Evolutionary conservation across 495 filamentous ascomycete species (phyloP).

Genomic region (Paragyromitra xinjiangensis): DNA sequence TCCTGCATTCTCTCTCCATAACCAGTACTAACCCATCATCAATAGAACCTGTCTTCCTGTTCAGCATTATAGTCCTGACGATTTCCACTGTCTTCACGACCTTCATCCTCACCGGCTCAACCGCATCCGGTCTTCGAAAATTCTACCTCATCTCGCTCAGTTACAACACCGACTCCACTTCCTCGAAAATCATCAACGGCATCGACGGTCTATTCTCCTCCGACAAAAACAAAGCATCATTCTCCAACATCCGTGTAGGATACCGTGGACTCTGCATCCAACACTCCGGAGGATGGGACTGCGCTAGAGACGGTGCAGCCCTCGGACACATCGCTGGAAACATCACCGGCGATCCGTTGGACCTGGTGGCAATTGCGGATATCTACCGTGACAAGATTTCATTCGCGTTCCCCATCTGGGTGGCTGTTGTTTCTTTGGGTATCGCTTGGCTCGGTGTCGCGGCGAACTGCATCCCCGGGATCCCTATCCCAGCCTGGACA

Average conservation of each 20-base stretch:
- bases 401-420: conserved; percentile 48
- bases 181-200: conserved; percentile 48
- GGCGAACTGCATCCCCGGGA: conserved; percentile 44
- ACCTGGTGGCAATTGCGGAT: conserved; percentile 51
- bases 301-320: conserved; percentile 17
- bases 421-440: conserved; percentile 28
- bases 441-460: conserved; percentile 44
- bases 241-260: conserved; percentile 47
- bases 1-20: background rate
- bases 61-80: conserved; percentile 43
- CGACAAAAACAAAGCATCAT: conserved; percentile 26
- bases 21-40: background rate
- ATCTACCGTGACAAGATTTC: conserved; percentile 51
- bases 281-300: conserved; percentile 44
- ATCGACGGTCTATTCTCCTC: conserved; percentile 50
- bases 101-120: conserved; percentile 56
- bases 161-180: conserved; percentile 34
- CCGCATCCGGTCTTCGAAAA: conserved; percentile 43
- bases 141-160: conserved; percentile 54
- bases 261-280: conserved; percentile 55
- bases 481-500: conserved; percentile 47
- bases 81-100: conserved; percentile 60
- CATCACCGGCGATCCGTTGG: conserved; percentile 47
- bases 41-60: conserved; percentile 52
- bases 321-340: conserved; percentile 36